These are phyloP conservation scores for Calvatia gigantea DNA, from an alignment of 768 basidiomycete genomes.

Conservation along the genomic window DNA sequence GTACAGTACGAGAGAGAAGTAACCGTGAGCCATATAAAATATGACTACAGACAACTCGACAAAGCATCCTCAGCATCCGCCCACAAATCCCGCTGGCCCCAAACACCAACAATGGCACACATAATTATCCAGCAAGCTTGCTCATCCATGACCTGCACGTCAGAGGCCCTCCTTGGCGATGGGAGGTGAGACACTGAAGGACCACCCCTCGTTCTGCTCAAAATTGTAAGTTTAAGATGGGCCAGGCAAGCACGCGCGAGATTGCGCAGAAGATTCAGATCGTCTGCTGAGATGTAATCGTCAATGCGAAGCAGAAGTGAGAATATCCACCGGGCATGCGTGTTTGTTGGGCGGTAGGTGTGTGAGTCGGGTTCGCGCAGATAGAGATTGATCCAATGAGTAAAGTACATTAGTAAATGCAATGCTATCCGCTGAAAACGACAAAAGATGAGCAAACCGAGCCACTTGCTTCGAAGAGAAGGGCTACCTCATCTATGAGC, in stretches of 20 bases:
- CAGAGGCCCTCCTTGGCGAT: constrained; percentile 2
- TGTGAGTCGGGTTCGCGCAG: constrained; percentile 40
- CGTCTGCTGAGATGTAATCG: constrained; percentile 66
- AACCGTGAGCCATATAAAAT: background rate
- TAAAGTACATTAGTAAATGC: constrained; percentile 81
- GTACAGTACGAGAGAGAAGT: background rate
- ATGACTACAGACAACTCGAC: background rate
- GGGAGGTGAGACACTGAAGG: constrained; percentile 14
- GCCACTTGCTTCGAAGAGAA: constrained; percentile 3
- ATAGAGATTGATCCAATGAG: constrained; percentile 72
- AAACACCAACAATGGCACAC: constrained; percentile 57
- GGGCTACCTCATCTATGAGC: constrained; percentile 66
- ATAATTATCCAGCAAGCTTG: constrained; percentile 76
- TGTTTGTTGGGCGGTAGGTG: constrained; percentile 41
- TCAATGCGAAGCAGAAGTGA: constrained; percentile 68
- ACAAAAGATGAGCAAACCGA: constrained; percentile 16
- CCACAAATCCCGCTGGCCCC: constrained; percentile 85
- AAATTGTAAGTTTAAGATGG: constrained; percentile 29
- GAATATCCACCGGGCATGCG: constrained; percentile 79
- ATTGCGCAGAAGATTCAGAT: constrained; percentile 71
- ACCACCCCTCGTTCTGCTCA: constrained; percentile 27
- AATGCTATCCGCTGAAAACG: constrained; percentile 56
- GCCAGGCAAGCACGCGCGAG: constrained; percentile 69
- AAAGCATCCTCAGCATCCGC: constrained; percentile 63
- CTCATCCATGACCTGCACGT: constrained; percentile 25